Base-by-base conservation (phyloP, 371 early-diverging fungal species). In the Mucor circinelloides region DNA sequence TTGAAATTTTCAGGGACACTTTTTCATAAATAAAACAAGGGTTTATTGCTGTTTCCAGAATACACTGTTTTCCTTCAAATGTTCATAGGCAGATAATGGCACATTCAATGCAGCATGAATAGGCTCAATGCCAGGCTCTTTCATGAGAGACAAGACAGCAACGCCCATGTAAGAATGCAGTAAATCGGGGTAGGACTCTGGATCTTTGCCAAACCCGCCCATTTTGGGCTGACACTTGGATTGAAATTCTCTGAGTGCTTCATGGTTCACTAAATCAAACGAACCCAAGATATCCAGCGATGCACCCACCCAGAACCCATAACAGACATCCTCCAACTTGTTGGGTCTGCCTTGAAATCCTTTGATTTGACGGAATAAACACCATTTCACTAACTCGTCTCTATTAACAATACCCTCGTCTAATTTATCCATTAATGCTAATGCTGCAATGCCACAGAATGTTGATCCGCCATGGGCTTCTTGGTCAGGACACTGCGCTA, bases 231-330 rank as follows among this genome's bases (percentile, higher is more conserved):
- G 86, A 23, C 94, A 93, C 13, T 78, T 68, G 55, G 79, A 69
- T 9, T 95, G 71, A 72, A 93, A 97, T 2, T 64, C 65, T 5
- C 78, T 79, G 28, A 87, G 77, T 28, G 73, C 76, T 0, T 79
- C 80, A 6, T 71, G 66, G 64, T 95, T 86, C 17, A 94, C 84
- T 36, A 91, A 74, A 21, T 89, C 80, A 74, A 87, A 87, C 15
- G 81, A 82, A 19, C 81, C 90, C 13, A 95, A 77, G 17, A 90
- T 88, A 83, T 87, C 77, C 28, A 97, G 70, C 9, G 91, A 70
- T 0, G 91, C 97, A 13, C 99, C 99, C 25, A 99, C 86, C 99
- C 99, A 99, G 78, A 97, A 99, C 9, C 97, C 91, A 77, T 99
- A 99, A 77, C 99, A 99, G 1, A 97, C 93, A 71, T 99, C 99